Evolutionary conservation across 768 basidiomycete species (phyloP).

Genomic region (Dioszegia aurantiaca): DNA sequence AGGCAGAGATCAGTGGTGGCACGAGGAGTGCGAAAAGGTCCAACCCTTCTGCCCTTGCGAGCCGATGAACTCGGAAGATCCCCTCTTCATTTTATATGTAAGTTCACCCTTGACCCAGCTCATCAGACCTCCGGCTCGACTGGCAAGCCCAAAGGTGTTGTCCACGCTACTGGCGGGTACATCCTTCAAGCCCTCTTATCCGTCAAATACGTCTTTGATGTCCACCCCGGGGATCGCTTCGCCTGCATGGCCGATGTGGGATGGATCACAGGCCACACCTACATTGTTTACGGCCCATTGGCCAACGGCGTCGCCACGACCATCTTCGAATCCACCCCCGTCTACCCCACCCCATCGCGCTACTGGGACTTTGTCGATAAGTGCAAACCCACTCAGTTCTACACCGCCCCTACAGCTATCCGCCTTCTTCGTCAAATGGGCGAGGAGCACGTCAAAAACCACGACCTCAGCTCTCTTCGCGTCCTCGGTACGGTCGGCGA

Average conservation of each 20-base stretch:
- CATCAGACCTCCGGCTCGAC: constrained; percentile 85
- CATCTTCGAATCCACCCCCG: constrained; percentile 93
- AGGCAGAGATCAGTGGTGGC: constrained; percentile 93
- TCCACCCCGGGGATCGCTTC: constrained; percentile 92
- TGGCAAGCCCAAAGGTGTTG: constrained; percentile 95
- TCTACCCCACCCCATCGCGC: constrained; percentile 91
- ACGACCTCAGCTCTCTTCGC: constrained; percentile 77
- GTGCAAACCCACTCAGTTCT: constrained; percentile 92
- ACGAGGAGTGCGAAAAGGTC: constrained; percentile 81
- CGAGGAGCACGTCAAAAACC: constrained; percentile 73
- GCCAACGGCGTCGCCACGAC: constrained; percentile 55
- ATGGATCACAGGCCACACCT: constrained; percentile 97
- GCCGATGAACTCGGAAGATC: constrained; percentile 87
- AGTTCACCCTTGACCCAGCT: constrained; percentile 50
- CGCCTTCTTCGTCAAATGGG: constrained; percentile 83
- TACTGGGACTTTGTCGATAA: constrained; percentile 96
- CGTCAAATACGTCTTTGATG: constrained; percentile 95
- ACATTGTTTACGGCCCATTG: constrained; percentile 94
- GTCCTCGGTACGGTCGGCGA: constrained; percentile 93
- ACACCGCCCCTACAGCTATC: constrained; percentile 64
- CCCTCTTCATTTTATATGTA: constrained; percentile 97
- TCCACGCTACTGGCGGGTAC: constrained; percentile 64
- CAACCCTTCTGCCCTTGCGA: constrained; percentile 83
- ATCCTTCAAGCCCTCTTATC: constrained; percentile 86
- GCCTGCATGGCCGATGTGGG: constrained; percentile 99